Conservation (phyloP, 2,329 filamentous ascomycete genomes). For the Fusarium longipes region DNA sequence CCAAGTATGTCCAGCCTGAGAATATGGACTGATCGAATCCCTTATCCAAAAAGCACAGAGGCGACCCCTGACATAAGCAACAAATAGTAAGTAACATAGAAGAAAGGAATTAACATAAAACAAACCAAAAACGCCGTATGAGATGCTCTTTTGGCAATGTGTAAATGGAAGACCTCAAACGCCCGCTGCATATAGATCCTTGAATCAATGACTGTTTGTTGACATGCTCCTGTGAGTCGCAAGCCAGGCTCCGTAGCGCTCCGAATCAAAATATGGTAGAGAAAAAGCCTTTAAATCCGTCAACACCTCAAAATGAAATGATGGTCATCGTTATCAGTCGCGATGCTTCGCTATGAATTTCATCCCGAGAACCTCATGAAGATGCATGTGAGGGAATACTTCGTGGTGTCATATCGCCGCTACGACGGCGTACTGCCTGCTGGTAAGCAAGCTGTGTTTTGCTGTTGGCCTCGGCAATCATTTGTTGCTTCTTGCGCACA, state of each 20-base stretch:
- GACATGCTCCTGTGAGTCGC: conserved; percentile 44
- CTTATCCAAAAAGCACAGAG: background rate
- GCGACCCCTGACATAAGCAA: conserved; percentile 7
- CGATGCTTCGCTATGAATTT: conserved; percentile 14
- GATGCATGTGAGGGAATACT: conserved; percentile 63
- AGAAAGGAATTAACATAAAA: conserved; percentile 12
- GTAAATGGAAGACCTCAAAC: conserved; percentile 36
- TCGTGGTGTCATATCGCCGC: conserved; percentile 66
- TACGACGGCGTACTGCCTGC: conserved; percentile 59
- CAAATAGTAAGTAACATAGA: background rate
- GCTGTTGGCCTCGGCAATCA: conserved; percentile 68
- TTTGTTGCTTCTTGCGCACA: conserved; percentile 70
- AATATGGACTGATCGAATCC: background rate
- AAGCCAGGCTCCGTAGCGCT: conserved; percentile 39
- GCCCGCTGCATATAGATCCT: conserved; percentile 44
- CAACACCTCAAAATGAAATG: conserved; percentile 40
- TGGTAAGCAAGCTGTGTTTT: conserved; percentile 60
- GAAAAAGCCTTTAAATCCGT: conserved; percentile 41
- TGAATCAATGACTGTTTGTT: conserved; percentile 41
- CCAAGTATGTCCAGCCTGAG: background rate
- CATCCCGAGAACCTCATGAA: conserved; percentile 36
- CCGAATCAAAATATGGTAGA: conserved; percentile 36
- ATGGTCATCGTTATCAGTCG: conserved; percentile 36
- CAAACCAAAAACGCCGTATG: conserved; percentile 44
- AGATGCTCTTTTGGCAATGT: conserved; percentile 36